phyloP scores from a whole-genome alignment of 225 moss, liverwort and hornwort species.

The Pseudoscleropodium purum region DNA sequence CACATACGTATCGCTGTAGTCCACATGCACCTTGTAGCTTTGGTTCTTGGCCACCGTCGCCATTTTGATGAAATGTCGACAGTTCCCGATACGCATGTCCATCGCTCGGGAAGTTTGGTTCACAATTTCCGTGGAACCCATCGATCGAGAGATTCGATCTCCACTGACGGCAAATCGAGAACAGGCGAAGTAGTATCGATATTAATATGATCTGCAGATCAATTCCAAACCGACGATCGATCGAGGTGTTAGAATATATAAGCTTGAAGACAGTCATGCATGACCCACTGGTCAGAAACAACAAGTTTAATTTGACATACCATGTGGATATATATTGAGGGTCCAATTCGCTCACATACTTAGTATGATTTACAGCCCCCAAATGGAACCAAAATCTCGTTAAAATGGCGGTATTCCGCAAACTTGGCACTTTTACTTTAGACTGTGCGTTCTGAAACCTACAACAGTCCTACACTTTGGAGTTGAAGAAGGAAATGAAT shows the following conservation, averaged over 20 bases:
- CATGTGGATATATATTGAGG: neutral
- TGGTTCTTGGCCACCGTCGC: neutral
- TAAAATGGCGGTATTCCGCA: no score
- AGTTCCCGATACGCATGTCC: neutral
- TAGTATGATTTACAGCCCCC: neutral
- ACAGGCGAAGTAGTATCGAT: neutral
- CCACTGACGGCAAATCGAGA: neutral
- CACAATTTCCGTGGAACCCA: conserved; percentile 7
- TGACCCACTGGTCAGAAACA: no score
- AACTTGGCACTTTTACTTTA: no score
- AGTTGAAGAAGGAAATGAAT: no score
- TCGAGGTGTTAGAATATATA: neutral
- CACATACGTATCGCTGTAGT: neutral
- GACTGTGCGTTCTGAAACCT: no score
- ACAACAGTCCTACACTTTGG: no score
- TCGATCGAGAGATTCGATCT: neutral
- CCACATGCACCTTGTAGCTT: neutral
- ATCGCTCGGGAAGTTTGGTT: conserved; percentile 1
- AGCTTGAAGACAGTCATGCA: neutral
- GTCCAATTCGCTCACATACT: no score
- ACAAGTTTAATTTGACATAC: neutral
- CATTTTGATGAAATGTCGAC: neutral
- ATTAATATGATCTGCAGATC: neutral
- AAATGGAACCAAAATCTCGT: neutral
- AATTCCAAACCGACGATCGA: neutral